Percentiles rank a stretch among this genome's conserved stretches.
These are phyloP conservation scores for Colletotrichum musae DNA, from an alignment of 2,329 filamentous ascomycete species.

Conservation along the genomic window DNA sequence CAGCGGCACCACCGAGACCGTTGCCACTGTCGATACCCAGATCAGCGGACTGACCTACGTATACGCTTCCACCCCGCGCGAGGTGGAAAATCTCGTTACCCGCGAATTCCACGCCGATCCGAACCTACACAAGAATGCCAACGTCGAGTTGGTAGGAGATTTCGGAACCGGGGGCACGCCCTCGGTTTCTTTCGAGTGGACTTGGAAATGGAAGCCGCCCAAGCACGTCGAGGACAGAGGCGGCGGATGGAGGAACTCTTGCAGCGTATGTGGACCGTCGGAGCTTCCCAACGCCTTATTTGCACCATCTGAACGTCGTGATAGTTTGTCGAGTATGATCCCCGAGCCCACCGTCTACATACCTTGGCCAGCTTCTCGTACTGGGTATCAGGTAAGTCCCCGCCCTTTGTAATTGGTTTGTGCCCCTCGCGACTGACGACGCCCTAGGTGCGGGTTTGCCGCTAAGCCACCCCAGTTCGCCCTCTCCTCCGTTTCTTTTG, in stretches of 20 bases:
- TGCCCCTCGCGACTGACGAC: constrained; percentile 42
- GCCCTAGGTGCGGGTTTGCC: constrained; percentile 58
- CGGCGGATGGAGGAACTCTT: constrained; percentile 95
- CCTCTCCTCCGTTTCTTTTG: constrained; percentile 81
- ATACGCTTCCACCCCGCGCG: constrained; percentile 86
- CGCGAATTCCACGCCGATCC: constrained; percentile 97
- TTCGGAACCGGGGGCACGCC: constrained; percentile 86
- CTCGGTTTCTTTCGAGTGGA: constrained; percentile 92
- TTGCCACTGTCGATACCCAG: constrained; percentile 73
- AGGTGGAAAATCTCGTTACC: constrained; percentile 94
- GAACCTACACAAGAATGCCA: constrained; percentile 96
- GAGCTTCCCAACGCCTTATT: constrained; percentile 5
- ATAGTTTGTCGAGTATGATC: constrained; percentile 96
- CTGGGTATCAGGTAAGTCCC: constrained; percentile 84
- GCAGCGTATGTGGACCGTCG: constrained; percentile 76
- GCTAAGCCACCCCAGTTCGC: constrained; percentile 73
- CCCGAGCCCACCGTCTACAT: constrained; percentile 88
- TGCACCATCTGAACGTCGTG: constrained; percentile 45
- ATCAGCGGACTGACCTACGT: constrained; percentile 94
- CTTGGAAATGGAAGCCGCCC: constrained; percentile 96
- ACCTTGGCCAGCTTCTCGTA: constrained; percentile 95
- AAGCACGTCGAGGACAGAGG: constrained; percentile 85
- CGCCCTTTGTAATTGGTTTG: not conserved
- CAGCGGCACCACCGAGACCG: constrained; percentile 58
- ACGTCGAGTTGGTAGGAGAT: constrained; percentile 95